Percentiles rank a stretch among this genome's conserved stretches.
Conservation (phyloP, 371 early-diverging fungal genomes). For the Mucor piriformis region DNA sequence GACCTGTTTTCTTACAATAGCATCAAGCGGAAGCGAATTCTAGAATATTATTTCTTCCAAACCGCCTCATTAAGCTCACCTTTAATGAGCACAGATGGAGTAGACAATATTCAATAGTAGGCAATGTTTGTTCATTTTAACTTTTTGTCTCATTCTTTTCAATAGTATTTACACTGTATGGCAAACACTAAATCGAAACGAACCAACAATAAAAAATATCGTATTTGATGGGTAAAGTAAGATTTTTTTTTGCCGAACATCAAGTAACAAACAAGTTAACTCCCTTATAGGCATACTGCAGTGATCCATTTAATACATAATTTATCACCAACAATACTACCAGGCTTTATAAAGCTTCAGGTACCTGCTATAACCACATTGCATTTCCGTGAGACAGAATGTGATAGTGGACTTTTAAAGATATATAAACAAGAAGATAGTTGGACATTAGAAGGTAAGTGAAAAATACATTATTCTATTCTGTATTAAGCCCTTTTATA, state of each 20-base stretch:
- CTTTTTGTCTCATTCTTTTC: neutral
- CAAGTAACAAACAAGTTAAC: neutral
- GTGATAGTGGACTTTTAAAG: conserved; percentile 48
- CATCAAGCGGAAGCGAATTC: conserved; percentile 35
- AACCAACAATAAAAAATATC: conserved; percentile 58
- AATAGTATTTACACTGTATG: conserved; percentile 63
- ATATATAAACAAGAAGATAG: conserved; percentile 65
- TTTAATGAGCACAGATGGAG: conserved; percentile 59
- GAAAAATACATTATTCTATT: neutral
- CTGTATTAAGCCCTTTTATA: neutral
- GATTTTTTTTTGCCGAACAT: neutral
- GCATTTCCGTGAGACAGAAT: conserved; percentile 53
- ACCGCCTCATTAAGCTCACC: conserved; percentile 56
- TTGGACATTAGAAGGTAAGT: conserved; percentile 62
- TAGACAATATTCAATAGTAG: conserved; percentile 59
- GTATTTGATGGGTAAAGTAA: conserved; percentile 58
- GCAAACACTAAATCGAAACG: conserved; percentile 60
- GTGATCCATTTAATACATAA: conserved; percentile 58
- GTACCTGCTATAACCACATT: conserved; percentile 62
- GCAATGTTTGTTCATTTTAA: no score
- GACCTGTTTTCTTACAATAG: conserved; percentile 50
- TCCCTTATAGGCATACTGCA: conserved; percentile 52
- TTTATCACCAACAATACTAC: conserved; percentile 55
- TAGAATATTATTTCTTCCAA: conserved; percentile 48
- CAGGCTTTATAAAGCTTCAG: conserved; percentile 43